Evolutionary conservation across 257 asterid genomes (phyloP).

Genomic region (Nicotiana knightiana): DNA sequence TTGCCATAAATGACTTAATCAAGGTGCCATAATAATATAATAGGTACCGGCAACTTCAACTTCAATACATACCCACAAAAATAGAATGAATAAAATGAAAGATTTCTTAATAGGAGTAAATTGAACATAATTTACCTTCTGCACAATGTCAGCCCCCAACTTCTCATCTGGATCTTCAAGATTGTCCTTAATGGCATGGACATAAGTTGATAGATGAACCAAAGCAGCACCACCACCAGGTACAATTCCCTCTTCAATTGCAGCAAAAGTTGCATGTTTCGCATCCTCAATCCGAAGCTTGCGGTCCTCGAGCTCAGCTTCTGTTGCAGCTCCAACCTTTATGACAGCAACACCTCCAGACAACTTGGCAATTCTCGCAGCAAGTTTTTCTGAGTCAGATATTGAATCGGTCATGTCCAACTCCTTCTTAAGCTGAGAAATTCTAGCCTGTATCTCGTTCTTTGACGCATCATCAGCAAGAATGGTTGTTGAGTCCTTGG

Average conservation of each 20-base stretch:
- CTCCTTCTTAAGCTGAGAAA: constrained; percentile 32
- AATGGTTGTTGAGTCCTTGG: constrained; percentile 35
- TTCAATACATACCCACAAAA: neutral
- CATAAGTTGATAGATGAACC: constrained; percentile 52
- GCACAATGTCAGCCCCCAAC: constrained; percentile 17
- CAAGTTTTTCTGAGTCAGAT: constrained; percentile 32
- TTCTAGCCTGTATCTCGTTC: constrained; percentile 31
- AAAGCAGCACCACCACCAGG: constrained; percentile 71
- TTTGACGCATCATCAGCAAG: constrained; percentile 36
- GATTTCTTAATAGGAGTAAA: neutral
- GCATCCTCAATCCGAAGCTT: constrained; percentile 47
- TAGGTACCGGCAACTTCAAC: neutral
- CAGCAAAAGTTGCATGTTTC: constrained; percentile 52
- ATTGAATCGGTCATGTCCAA: constrained; percentile 21
- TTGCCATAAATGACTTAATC: neutral
- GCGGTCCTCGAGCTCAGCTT: constrained; percentile 42
- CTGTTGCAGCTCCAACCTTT: constrained; percentile 48
- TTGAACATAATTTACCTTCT: constrained; percentile 18
- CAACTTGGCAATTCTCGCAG: constrained; percentile 41
- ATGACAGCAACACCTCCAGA: constrained; percentile 55
- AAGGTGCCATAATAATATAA: neutral
- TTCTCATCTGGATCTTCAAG: constrained; percentile 36
- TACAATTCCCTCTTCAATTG: constrained; percentile 72
- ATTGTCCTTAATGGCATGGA: constrained; percentile 45
- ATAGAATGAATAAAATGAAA: neutral